Evolutionary conservation across 208 protist species (phyloP).

Genomic region (Borovskyia barvae): DNA sequence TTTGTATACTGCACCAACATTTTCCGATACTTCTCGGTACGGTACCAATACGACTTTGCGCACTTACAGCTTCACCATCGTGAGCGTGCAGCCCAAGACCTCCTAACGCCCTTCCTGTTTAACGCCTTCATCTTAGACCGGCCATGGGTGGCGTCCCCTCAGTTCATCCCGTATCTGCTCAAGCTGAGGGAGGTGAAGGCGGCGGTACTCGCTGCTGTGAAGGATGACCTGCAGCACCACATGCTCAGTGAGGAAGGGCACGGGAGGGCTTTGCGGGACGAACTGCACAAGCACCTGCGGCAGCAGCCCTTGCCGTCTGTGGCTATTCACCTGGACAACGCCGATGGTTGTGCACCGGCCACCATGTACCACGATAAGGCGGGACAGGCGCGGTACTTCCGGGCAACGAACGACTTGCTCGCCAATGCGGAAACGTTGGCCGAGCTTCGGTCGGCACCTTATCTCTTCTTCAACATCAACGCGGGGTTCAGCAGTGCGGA

Average conservation of each 20-base stretch:
- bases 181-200: constrained; percentile 5
- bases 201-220: neutral
- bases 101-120: constrained; percentile 45
- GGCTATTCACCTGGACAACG: constrained; percentile 41
- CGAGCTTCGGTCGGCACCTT: neutral
- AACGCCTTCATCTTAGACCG: constrained; percentile 43
- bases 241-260: no score
- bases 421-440: constrained; percentile 4
- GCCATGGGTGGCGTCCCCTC: constrained; percentile 38
- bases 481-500: constrained; percentile 6
- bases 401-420: constrained; percentile 11
- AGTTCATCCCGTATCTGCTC: constrained; percentile 40
- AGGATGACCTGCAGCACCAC: neutral
- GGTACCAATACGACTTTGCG: constrained; percentile 25
- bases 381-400: constrained; percentile 18
- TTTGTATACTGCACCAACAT: constrained; percentile 53
- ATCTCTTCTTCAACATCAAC: constrained; percentile 34
- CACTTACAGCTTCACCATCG: constrained; percentile 27
- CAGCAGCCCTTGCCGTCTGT: constrained; percentile 1
- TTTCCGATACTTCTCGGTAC: constrained; percentile 34
- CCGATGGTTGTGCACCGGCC: constrained; percentile 39
- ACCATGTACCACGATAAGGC: constrained; percentile 17
- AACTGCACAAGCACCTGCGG: constrained; percentile 1
- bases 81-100: constrained; percentile 20
- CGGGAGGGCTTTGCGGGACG: neutral